A percentile compares a stretch with the other conserved stretches of the same genome.
Conservation (phyloP, 2,329 filamentous ascomycete species). For the Ambrosiella cleistominuta region DNA sequence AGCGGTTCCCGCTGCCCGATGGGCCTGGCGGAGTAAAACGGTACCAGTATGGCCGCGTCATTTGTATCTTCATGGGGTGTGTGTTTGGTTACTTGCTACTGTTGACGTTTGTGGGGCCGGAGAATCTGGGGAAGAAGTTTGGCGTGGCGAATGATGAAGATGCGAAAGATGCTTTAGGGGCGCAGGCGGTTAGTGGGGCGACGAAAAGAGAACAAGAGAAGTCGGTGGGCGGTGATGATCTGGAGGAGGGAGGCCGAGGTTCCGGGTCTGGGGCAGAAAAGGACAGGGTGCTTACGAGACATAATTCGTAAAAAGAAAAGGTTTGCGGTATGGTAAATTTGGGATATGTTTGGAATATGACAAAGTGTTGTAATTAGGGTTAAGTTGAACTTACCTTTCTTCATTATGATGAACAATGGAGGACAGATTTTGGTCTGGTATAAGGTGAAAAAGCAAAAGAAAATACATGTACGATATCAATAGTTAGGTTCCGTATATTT, state of each 20-base stretch:
- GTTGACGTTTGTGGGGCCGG: constrained; percentile 45
- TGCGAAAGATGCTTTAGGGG: constrained; percentile 28
- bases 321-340: no score
- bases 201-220: constrained; percentile 3
- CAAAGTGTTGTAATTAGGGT: no score
- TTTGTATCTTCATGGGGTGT: constrained; percentile 80
- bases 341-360: no score
- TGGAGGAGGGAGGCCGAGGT: not conserved
- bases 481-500: no score
- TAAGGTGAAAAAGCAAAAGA: no score
- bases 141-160: constrained; percentile 32
- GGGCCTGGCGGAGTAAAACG: constrained; percentile 30
- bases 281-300: not conserved
- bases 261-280: constrained; percentile 1
- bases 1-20: constrained; percentile 51
- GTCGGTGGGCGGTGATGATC: constrained; percentile 1
- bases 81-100: constrained; percentile 50
- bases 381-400: no score
- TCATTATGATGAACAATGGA: no score
- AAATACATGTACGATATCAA: no score
- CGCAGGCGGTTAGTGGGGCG: constrained; percentile 18
- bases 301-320: not conserved
- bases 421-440: no score
- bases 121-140: constrained; percentile 34
- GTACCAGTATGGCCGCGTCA: constrained; percentile 66